A percentile compares a stretch with the other conserved stretches of the same genome.
These are phyloP conservation scores for Euphorbia lathyris DNA, from an alignment of 345 rosid genomes.

Conservation along the genomic window DNA sequence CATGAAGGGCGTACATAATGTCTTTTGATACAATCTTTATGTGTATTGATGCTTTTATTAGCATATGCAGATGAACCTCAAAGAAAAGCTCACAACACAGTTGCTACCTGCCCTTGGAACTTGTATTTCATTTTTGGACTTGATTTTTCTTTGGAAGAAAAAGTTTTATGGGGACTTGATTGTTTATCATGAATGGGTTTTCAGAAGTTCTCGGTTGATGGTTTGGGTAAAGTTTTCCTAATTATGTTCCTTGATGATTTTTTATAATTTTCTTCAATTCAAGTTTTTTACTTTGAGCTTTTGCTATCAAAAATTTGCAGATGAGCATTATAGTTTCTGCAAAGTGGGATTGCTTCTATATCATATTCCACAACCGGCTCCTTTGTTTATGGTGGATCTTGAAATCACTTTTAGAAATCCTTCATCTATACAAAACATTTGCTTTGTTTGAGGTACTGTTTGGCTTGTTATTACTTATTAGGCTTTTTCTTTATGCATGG, in stretches of 20 bases:
- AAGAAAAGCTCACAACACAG: slow-evolving; percentile 47
- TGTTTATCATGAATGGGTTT: slow-evolving; percentile 49
- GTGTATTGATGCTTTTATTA: slow-evolving; percentile 9
- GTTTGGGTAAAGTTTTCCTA: slow-evolving; percentile 59
- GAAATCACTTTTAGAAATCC: slow-evolving; percentile 42
- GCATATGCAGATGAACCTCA: slow-evolving; percentile 36
- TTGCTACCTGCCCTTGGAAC: slow-evolving; percentile 58
- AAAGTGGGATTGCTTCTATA: slow-evolving; percentile 32
- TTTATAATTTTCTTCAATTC: slow-evolving; percentile 4
- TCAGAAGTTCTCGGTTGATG: slow-evolving; percentile 43
- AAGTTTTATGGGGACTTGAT: slow-evolving; percentile 36
- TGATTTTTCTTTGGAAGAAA: slow-evolving; percentile 44
- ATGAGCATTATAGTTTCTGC: slow-evolving; percentile 37
- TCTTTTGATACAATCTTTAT: slow-evolving; percentile 8
- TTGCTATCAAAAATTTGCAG: slow-evolving; percentile 36
- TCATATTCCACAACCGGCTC: slow-evolving; percentile 37
- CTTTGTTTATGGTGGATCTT: slow-evolving; percentile 76
- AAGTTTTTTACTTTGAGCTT: slow-evolving; percentile 12
- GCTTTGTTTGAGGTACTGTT: slow-evolving; percentile 34
- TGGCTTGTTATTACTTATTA: neutral
- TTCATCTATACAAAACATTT: slow-evolving; percentile 45
- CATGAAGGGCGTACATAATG: neutral
- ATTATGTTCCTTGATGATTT: slow-evolving; percentile 1
- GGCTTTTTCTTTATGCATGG: neutral
- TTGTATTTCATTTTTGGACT: slow-evolving; percentile 54